Percentiles rank a stretch among this genome's conserved stretches.
Conservation (phyloP, 306 rosid species). For the Vigna reflexopilosa region DNA sequence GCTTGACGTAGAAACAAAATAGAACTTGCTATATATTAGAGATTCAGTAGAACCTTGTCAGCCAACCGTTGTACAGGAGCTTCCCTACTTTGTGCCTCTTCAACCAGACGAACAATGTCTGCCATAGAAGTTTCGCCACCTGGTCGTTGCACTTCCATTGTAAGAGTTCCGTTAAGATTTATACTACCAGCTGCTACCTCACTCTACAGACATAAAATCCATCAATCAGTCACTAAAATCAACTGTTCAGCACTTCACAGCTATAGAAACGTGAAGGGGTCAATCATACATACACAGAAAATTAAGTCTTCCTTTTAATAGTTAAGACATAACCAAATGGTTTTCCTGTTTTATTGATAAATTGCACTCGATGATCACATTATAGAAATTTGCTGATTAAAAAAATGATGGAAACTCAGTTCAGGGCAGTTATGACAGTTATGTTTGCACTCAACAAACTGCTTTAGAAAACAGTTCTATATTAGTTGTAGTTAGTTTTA, state of each 20-base stretch:
- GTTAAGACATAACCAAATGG: slow-evolving; percentile 18
- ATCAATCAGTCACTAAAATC: slow-evolving; percentile 41
- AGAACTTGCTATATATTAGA: slow-evolving; percentile 11
- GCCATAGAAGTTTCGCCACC: slow-evolving; percentile 94
- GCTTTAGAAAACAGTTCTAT: neutral
- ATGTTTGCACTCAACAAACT: neutral
- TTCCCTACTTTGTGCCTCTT: slow-evolving; percentile 94
- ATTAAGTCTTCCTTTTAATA: slow-evolving; percentile 26
- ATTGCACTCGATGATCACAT: slow-evolving; percentile 5
- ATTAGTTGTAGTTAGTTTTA: neutral
- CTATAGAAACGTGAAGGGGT: slow-evolving; percentile 22
- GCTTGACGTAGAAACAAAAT: slow-evolving; percentile 22
- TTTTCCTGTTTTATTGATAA: slow-evolving; percentile 13
- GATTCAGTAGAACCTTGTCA: slow-evolving; percentile 77
- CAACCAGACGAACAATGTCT: slow-evolving; percentile 91
- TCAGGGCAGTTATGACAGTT: neutral
- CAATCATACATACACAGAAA: slow-evolving; percentile 30
- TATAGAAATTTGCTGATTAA: too few relatives aligned
- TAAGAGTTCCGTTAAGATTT: slow-evolving; percentile 94
- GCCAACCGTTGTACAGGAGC: slow-evolving; percentile 98
- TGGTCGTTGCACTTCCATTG: slow-evolving; percentile 85
- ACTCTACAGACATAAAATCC: slow-evolving; percentile 62
- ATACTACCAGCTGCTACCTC: slow-evolving; percentile 97
- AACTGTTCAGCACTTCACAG: slow-evolving; percentile 32
- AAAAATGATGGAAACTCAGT: neutral